Conservation (phyloP, 257 asterid genomes). For the Asclepias syriaca region DNA sequence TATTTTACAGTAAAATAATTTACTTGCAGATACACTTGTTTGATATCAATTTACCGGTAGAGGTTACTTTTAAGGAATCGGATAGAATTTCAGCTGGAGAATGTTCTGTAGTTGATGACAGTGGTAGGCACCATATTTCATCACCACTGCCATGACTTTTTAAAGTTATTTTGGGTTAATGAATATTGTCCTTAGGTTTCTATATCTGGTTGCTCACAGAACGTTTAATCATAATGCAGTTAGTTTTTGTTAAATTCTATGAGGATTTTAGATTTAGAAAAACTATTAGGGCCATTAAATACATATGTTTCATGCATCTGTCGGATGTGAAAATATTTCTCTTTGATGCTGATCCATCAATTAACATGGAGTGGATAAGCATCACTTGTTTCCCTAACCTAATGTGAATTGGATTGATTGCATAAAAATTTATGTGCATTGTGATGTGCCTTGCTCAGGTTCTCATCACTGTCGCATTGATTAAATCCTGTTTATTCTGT, state of each 20-base stretch:
- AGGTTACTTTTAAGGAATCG: constrained; percentile 33
- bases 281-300: not conserved
- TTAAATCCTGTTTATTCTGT: not conserved
- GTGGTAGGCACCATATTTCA: constrained; percentile 8
- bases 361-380: not conserved
- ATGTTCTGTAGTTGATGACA: constrained; percentile 27
- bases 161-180: too few species aligned
- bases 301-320: not conserved
- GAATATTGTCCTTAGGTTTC: not conserved
- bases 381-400: not conserved
- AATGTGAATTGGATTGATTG: not conserved
- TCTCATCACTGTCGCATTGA: not conserved
- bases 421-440: not conserved
- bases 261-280: not conserved
- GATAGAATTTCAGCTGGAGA: constrained; percentile 28
- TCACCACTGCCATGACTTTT: not conserved
- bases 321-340: constrained; percentile 1
- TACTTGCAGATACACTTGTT: constrained; percentile 35
- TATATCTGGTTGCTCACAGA: not conserved
- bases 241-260: not conserved
- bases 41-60: constrained; percentile 28
- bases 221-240: too few species aligned
- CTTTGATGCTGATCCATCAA: not conserved
- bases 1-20: not conserved
- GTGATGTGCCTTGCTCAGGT: not conserved